Base-by-base conservation (phyloP, 306 rosid species). In the Herpetospermum pedunculosum region DNA sequence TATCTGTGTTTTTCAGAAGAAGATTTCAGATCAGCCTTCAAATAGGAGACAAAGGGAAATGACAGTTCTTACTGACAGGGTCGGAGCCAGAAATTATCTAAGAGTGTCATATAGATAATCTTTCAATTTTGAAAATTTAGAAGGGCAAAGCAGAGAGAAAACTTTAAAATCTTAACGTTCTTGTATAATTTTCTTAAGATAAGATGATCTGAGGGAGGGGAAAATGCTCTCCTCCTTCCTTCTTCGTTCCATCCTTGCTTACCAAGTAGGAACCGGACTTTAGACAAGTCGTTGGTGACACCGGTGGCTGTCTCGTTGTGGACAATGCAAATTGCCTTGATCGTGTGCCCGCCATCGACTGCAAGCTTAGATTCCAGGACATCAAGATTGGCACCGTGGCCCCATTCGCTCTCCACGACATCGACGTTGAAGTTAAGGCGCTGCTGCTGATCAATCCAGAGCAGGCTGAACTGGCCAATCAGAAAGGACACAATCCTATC, bases 381-480 rank as follows among this genome's bases (percentile, higher is more conserved):
- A 11, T 88, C 92, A 75, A 95, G 99, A 80, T 89, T 75, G 73
- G 99, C 99, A 34, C 99, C 99, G 63, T 71, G 85, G 49, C 99
- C 99, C 99, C 99, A 95, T 0, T 95, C 99, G 71, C 99, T 95
- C 79, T 95, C 99, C 0, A 95, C 84, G 9, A 95, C 99, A 76
- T 95, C 99, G 6, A 95, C 99, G 1, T 95, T 88, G 84, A 89
- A 95, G 14, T 91, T 91, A 46, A 95, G 96, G 71, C 99, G 99
- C 57, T 95, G 92, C 78, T 95, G 99, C 89, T 95, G 99, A 82
- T 95, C 99, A 44, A 95, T 91, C 99, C 99, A 95, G n/a, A 95
- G 96, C 83, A 95, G 79, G 79, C 99, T 95, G 90, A 95, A 95
- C 72, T 95, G 99, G 26, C 99, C 99, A n/a, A 95, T 95, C 81